Conservation (phyloP, 2,329 filamentous ascomycete species). For the Colletotrichum somersetense region DNA sequence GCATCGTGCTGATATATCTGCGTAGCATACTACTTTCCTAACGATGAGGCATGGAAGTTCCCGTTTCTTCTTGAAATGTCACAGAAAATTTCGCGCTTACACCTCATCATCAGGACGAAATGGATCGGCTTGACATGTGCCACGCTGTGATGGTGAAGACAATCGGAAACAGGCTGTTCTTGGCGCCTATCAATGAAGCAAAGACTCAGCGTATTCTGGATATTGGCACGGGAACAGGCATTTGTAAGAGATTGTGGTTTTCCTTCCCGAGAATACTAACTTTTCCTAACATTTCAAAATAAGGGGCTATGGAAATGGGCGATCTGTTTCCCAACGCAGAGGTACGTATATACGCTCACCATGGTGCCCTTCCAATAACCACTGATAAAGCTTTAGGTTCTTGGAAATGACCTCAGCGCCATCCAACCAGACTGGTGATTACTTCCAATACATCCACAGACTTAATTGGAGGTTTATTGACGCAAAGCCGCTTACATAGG, state of each 20-base stretch:
- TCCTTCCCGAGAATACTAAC: too few relatives aligned
- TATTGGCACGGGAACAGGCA: conserved; percentile 59
- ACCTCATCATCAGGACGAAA: neutral
- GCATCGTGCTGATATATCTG: neutral
- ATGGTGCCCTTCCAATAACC: too few relatives aligned
- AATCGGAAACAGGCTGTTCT: conserved; percentile 19
- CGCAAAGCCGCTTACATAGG: conserved; percentile 22
- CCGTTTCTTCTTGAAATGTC: too few relatives aligned
- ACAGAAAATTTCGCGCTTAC: neutral
- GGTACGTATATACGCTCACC: conserved; percentile 31
- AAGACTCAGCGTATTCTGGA: conserved; percentile 54
- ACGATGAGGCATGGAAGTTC: conserved; percentile 48
- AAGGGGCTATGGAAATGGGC: conserved; percentile 56
- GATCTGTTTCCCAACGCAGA: conserved; percentile 49
- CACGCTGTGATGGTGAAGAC: conserved; percentile 21
- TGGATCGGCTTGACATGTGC: conserved; percentile 30
- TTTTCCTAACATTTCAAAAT: neutral
- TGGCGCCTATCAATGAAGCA: conserved; percentile 47
- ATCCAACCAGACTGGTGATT: conserved; percentile 33
- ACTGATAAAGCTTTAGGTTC: conserved; percentile 54
- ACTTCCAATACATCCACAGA: too few relatives aligned
- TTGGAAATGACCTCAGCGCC: conserved; percentile 49
- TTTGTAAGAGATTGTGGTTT: conserved; percentile 46
- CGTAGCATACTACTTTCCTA: conserved; percentile 50
- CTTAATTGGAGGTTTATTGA: neutral